These are phyloP conservation scores for Apiospora marii DNA, from an alignment of 2,329 filamentous ascomycete species.

Conservation along the genomic window DNA sequence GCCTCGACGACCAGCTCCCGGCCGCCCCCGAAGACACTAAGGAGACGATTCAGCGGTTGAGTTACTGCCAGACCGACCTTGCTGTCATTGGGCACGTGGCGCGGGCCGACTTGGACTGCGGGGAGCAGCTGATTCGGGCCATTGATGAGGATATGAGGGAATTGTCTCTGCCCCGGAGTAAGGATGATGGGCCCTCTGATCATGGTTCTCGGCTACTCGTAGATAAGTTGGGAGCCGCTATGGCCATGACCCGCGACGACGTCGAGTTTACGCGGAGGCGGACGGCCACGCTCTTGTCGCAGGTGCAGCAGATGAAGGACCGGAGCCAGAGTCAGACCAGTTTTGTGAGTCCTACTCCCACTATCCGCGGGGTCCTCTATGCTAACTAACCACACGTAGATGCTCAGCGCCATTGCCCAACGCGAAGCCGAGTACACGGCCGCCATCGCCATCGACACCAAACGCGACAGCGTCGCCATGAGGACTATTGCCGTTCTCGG, in stretches of 20 bases:
- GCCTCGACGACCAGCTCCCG: background rate
- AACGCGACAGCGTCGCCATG: conserved; percentile 23
- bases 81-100: background rate
- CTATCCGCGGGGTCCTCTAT: too few species aligned
- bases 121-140: background rate
- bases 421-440: conserved; percentile 12
- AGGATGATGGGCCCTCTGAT: background rate
- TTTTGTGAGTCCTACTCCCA: background rate
- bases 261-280: background rate
- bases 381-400: background rate
- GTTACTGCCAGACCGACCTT: background rate
- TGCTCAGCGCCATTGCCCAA: background rate
- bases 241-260: background rate
- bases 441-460: conserved; percentile 13
- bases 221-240: background rate
- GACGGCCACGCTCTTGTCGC: background rate
- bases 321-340: background rate
- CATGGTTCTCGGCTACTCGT: too few species aligned
- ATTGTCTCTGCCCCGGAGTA: background rate
- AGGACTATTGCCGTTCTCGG: conserved; percentile 10
- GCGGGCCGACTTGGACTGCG: background rate
- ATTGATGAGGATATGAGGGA: background rate
- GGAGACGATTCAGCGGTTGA: background rate
- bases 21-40: background rate
- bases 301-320: background rate